These are phyloP conservation scores for Rhodotorula mucilaginosa DNA, from an alignment of 1,284 basidiomycete genomes.

Conservation along the genomic window DNA sequence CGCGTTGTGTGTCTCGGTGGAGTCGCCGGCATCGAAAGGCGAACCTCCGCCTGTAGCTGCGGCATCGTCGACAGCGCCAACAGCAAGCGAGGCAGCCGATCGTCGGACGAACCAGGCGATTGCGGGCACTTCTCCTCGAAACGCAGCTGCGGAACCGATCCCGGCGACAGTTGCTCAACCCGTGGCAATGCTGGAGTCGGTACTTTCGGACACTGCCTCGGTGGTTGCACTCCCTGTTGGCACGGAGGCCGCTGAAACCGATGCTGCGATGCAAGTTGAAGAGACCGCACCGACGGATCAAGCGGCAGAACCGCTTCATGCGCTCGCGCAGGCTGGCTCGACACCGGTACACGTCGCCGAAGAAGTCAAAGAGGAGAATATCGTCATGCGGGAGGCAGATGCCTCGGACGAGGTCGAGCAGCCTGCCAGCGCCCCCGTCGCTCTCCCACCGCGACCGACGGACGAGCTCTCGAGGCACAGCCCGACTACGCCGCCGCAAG, in stretches of 20 bases:
- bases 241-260: no score
- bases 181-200: no score
- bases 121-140: no score
- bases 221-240: no score
- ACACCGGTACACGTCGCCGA: neutral
- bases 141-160: no score
- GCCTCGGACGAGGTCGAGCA: neutral
- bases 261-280: no score
- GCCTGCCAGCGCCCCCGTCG: neutral
- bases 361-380: neutral
- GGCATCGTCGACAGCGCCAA: neutral
- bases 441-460: slow-evolving; percentile 6
- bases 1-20: neutral
- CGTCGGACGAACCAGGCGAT: no score
- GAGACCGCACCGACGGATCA: no score
- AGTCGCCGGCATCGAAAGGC: neutral
- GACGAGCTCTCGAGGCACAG: slow-evolving; percentile 8
- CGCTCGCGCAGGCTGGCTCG: neutral
- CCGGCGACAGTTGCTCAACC: no score
- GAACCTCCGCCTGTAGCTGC: neutral
- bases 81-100: neutral
- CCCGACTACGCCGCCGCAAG: slow-evolving; percentile 1
- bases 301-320: no score
- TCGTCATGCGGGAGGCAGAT: neutral
- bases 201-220: no score